Base-by-base conservation (phyloP, 495 filamentous ascomycete genomes). In the Entonaema liquescens region DNA sequence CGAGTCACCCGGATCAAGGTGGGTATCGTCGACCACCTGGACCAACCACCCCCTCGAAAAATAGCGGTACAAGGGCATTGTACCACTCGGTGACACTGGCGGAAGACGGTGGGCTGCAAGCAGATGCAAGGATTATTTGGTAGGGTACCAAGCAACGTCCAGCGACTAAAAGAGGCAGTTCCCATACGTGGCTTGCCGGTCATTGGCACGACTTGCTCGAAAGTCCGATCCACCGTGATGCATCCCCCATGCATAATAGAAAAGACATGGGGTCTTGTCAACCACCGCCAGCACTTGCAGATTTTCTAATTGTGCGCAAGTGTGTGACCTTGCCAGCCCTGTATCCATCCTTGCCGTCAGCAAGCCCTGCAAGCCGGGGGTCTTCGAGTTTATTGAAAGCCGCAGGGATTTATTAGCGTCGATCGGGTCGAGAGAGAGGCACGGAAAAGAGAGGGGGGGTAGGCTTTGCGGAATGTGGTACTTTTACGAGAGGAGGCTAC, bases 41-140 rank as follows among this genome's bases (percentile, higher is more conserved):
- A 72, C 74, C 76, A 78, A 76, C 76, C 76, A 76, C 71, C 66
- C 68, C 54, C 62, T 47, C 67, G 70, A 75, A 61, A 59, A 68
- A 58, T 21, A 56, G 53, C 62, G 50, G 44, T 70, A 70, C 71
- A 62, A 72, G 65, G 68, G 68, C 64, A 68, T 74, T 70, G 73
- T 77, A 67, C 73, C 73, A 77, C 75, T 76, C 75, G 73, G 73
- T 76, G 61, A 72, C 68, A 76, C 73, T 74, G 67, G 71, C 71
- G 71, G 71, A 74, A 74, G 71, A 74, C 65, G 67, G 65, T 73
- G 66, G 75, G 73, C 68, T 76, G 75, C 73, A 74, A 68, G 73
- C 65, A 76, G 62, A 60, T 4, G 59, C 73, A 70, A 60, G 75
- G 75, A 55, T 76, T 28, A 29, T 62, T 52, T 64, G 50, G 67